Evolutionary conservation across 2,329 filamentous ascomycete genomes (phyloP), one percentile per base, ranked within the genome.

Genomic region (Fonsecaea nubica): DNA sequence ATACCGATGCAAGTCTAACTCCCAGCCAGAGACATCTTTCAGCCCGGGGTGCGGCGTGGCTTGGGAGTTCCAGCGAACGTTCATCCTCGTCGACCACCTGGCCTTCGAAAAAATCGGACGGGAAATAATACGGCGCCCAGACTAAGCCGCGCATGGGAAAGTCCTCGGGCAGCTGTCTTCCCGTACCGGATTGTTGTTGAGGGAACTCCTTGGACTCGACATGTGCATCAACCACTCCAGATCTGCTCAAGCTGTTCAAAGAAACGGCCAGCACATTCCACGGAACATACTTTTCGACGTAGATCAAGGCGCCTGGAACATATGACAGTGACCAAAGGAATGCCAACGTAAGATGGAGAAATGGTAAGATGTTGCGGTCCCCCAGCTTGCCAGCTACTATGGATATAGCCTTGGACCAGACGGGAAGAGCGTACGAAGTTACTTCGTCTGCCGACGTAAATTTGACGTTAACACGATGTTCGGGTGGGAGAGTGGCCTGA

Each of bases 131-230:
- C 0, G 72, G 52, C 66, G 83, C 78, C 58, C 80, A 82, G 82
- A 84, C 87, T 30, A 84, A 74, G 1, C 87, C 87, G 30, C 85
- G 81, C 7, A 88, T 82, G 1, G 82, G 72, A 68, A 85, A 88
- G 68, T 89, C 87, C 69, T 89, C 87, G 0, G 85, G 82, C 1
- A 89, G 72, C 58, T 87, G 85, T 9, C 79, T 73, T 5, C 75
- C 76, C 18, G 79, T 76, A 2, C 71, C 76, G 61, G 78, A 75
- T n/a, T 80, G 77, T 38, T 76, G 71, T 40, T 71, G 64, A 21
- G 83, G 81, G 67, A 87, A 85, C 0, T 74, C 64, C 45, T 75
- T 64, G 65, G 73, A 66, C 66, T 80, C 78, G 68, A 79, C 80
- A 69, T 71, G 76, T 42, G 66, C 69, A 69, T 75, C 76, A 65